Conservation (phyloP, 345 rosid species). For the Psidium guajava region DNA sequence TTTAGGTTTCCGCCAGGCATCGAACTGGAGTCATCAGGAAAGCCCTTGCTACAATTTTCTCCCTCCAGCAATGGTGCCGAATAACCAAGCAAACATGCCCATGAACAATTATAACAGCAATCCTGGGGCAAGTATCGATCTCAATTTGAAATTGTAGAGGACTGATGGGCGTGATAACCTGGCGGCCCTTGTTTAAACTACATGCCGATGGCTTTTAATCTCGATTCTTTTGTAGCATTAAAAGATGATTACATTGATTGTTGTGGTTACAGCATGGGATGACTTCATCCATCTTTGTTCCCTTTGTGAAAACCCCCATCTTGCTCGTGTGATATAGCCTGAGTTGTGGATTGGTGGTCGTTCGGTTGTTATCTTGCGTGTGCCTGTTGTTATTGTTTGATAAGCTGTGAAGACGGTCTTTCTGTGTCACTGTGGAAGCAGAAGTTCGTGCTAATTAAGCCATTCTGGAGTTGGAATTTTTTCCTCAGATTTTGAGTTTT, state of each 20-base stretch:
- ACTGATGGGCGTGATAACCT: background rate
- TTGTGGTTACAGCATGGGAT: background rate
- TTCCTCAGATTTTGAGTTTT: background rate
- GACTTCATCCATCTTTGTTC: background rate
- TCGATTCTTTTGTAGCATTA: background rate
- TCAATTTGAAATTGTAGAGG: constrained; percentile 33
- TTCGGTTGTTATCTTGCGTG: background rate
- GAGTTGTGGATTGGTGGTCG: background rate
- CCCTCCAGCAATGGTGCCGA: constrained; percentile 16
- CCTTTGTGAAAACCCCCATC: background rate
- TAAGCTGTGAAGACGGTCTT: background rate
- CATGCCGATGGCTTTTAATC: background rate
- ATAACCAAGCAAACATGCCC: constrained; percentile 6
- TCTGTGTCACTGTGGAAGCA: background rate
- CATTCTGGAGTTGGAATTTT: background rate
- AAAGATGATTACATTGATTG: background rate
- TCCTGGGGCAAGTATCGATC: constrained; percentile 32
- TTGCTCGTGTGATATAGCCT: background rate
- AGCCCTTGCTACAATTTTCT: constrained; percentile 32
- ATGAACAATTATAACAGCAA: constrained; percentile 7
- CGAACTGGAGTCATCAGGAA: constrained; percentile 1
- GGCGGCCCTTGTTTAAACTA: background rate
- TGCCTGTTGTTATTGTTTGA: background rate
- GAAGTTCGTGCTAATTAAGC: background rate
- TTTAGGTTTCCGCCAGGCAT: constrained; percentile 1